Conservation (phyloP, 306 rosid genomes). For the Vachellia collinsii region DNA sequence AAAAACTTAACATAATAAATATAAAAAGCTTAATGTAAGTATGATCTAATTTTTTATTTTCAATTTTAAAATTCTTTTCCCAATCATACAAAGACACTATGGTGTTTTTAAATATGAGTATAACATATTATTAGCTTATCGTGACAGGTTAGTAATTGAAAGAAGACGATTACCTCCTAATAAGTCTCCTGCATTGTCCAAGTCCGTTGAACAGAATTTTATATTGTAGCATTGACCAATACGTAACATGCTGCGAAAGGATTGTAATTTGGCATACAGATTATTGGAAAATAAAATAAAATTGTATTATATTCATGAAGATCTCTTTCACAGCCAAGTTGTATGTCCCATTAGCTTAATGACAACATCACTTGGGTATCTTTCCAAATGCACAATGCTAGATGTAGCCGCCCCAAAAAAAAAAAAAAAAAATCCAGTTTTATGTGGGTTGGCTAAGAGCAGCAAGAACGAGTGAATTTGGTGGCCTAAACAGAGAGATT, state of each 20-base stretch:
- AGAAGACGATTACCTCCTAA: too few species aligned
- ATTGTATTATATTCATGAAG: background rate
- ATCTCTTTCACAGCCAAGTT: background rate
- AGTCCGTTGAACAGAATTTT: background rate
- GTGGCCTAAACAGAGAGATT: background rate
- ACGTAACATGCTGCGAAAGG: background rate
- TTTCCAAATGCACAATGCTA: background rate
- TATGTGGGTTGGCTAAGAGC: background rate
- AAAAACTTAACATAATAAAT: too few species aligned
- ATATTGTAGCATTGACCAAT: background rate
- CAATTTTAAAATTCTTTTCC: too few species aligned
- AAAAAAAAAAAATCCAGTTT: background rate
- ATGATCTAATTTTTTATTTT: too few species aligned
- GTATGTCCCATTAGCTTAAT: too few species aligned
- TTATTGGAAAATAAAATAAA: background rate
- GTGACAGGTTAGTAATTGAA: too few species aligned
- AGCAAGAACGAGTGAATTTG: background rate
- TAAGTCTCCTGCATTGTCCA: background rate
- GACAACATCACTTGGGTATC: background rate
- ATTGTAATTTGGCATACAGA: background rate
- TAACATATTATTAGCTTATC: too few species aligned
- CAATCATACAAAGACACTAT: too few species aligned
- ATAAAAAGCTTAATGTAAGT: too few species aligned
- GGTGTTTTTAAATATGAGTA: too few species aligned
- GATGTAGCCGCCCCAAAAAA: background rate